phyloP scores from a whole-genome alignment of 306 rosid genomes.

The Casuarina cunninghamiana region DNA sequence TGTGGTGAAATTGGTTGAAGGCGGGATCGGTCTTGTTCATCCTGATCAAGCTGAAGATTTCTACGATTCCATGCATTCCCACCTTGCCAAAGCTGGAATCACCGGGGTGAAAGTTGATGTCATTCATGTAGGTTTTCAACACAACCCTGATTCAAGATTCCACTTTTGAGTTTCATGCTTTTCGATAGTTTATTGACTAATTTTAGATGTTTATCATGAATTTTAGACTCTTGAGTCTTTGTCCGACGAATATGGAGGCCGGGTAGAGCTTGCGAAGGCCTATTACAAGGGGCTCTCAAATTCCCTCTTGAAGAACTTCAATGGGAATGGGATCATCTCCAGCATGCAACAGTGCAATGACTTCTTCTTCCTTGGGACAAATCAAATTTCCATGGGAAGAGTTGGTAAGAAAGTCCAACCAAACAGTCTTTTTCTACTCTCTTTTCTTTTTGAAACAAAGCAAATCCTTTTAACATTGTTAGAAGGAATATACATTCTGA shows the following conservation, averaged over 20 bases:
- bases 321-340: slow-evolving; percentile 73
- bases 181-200: not conserved
- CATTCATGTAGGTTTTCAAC: slow-evolving; percentile 57
- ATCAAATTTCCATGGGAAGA: slow-evolving; percentile 67
- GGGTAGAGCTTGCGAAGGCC: slow-evolving; percentile 77
- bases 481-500: no score
- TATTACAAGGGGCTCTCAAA: slow-evolving; percentile 62
- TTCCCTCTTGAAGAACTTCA: slow-evolving; percentile 71
- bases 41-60: slow-evolving; percentile 68
- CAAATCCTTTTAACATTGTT: not conserved
- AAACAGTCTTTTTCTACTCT: not conserved
- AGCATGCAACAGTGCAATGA: slow-evolving; percentile 99
- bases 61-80: slow-evolving; percentile 80
- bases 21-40: slow-evolving; percentile 78
- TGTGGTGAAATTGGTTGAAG: slow-evolving; percentile 61
- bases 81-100: slow-evolving; percentile 66
- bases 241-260: slow-evolving; percentile 73
- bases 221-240: slow-evolving; percentile 68
- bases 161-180: not conserved
- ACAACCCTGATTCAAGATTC: not conserved
- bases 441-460: not conserved
- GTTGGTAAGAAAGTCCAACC: slow-evolving; percentile 51
- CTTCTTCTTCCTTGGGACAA: slow-evolving; percentile 84
- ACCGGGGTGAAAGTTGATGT: slow-evolving; percentile 89
- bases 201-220: not conserved